These are phyloP conservation scores for Leccinum griseonigrum DNA, from an alignment of 1,284 basidiomycete genomes.

Conservation along the genomic window DNA sequence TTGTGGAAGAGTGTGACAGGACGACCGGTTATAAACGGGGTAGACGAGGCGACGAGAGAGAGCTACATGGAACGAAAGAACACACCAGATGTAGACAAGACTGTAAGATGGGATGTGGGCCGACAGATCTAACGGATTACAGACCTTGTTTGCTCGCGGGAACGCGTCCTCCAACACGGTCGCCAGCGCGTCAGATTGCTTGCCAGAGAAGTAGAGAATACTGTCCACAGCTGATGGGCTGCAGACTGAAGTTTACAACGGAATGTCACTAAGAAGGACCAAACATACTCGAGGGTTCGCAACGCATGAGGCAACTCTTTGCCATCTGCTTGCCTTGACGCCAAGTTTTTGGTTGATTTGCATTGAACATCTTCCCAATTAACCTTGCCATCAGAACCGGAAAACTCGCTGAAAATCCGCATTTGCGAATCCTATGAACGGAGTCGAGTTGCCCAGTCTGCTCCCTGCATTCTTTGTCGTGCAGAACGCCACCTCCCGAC, in stretches of 20 bases:
- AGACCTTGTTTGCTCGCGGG: slow-evolving; percentile 51
- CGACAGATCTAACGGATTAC: slow-evolving; percentile 17
- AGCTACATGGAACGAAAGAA: slow-evolving; percentile 41
- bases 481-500: slow-evolving; percentile 69
- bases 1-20: slow-evolving; percentile 76
- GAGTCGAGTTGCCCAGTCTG: slow-evolving; percentile 23
- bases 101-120: background rate
- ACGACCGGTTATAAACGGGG: slow-evolving; percentile 82
- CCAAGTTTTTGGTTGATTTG: slow-evolving; percentile 30
- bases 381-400: slow-evolving; percentile 24
- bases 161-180: slow-evolving; percentile 46
- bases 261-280: background rate
- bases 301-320: slow-evolving; percentile 14
- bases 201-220: slow-evolving; percentile 64
- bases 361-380: slow-evolving; percentile 54
- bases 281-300: slow-evolving; percentile 21
- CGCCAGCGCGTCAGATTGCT: slow-evolving; percentile 58
- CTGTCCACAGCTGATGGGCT: slow-evolving; percentile 16
- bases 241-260: slow-evolving; percentile 1
- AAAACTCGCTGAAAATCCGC: slow-evolving; percentile 11
- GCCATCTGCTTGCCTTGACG: background rate
- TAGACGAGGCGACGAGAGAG: slow-evolving; percentile 74
- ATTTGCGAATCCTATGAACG: slow-evolving; percentile 16
- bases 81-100: background rate
- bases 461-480: slow-evolving; percentile 20